A percentile compares a stretch with the other conserved stretches of the same genome.
Conservation (phyloP, 306 rosid species). For the Lupinus albus region DNA sequence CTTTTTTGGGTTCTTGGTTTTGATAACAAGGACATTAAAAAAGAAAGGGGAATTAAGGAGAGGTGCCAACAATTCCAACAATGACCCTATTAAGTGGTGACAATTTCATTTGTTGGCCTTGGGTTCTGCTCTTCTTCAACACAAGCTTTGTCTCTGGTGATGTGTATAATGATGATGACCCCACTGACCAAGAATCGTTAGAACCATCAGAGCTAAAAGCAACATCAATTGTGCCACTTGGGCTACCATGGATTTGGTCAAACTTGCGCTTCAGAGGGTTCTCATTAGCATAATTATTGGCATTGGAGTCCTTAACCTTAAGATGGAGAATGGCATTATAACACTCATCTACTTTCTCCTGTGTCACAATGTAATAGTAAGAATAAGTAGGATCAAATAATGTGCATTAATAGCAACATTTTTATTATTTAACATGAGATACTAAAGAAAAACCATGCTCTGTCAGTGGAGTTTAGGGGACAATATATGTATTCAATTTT, state of each 20-base stretch:
- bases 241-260: constrained; percentile 65
- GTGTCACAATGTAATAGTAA: constrained; percentile 39
- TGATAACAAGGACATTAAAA: constrained; percentile 7
- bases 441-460: too few species aligned
- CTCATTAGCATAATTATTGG: constrained; percentile 10
- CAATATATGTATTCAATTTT: too few species aligned
- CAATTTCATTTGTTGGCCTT: constrained; percentile 61
- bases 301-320: constrained; percentile 46
- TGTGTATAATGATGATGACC: constrained; percentile 56
- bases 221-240: constrained; percentile 80
- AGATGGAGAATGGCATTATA: constrained; percentile 47
- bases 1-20: neutral
- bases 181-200: constrained; percentile 79
- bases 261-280: constrained; percentile 58
- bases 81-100: constrained; percentile 57
- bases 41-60: constrained; percentile 45
- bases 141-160: constrained; percentile 54
- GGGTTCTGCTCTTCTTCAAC: constrained; percentile 69
- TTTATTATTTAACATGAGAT: constrained; percentile 2
- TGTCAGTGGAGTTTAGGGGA: too few species aligned
- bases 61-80: constrained; percentile 61
- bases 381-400: constrained; percentile 23
- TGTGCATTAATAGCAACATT: constrained; percentile 29
- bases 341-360: constrained; percentile 86
- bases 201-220: constrained; percentile 70